These are phyloP conservation scores for Eimeria falciformis DNA, from an alignment of 169 alveolate genomes.

Conservation along the genomic window DNA sequence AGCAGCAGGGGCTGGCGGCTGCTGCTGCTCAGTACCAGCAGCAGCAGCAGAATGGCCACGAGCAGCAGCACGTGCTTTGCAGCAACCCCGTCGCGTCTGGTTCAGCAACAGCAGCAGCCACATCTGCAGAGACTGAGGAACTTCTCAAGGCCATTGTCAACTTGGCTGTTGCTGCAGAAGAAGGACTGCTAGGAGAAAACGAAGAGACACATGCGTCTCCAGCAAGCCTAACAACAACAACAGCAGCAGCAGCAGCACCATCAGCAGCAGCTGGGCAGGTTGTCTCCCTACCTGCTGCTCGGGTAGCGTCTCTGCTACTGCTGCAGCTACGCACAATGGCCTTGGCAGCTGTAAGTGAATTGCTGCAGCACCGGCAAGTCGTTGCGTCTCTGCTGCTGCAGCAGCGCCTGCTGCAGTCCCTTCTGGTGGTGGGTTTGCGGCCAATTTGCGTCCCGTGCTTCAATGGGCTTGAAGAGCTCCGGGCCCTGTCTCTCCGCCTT, in stretches of 20 bases:
- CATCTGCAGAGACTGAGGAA: constrained; percentile 40
- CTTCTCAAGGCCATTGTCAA: constrained; percentile 6
- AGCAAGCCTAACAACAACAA: background rate
- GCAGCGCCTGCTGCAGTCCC: constrained; percentile 66
- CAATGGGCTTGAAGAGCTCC: constrained; percentile 50
- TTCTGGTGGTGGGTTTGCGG: constrained; percentile 41
- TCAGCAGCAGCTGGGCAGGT: background rate
- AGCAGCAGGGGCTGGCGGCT: too few relatives aligned
- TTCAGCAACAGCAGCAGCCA: background rate
- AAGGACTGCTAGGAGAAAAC: constrained; percentile 17
- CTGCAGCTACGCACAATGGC: constrained; percentile 76
- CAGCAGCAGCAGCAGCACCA: background rate
- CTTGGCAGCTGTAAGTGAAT: constrained; percentile 75
- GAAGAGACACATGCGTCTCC: background rate
- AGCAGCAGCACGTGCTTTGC: constrained; percentile 1
- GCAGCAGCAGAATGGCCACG: background rate
- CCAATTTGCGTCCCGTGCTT: constrained; percentile 33
- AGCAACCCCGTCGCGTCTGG: background rate
- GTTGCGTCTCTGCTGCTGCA: constrained; percentile 63
- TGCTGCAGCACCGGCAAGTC: constrained; percentile 70
- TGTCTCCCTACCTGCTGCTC: constrained; percentile 19
- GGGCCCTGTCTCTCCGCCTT: constrained; percentile 67
- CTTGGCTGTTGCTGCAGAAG: constrained; percentile 26
- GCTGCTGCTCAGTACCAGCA: too few relatives aligned
- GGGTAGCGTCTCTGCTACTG: constrained; percentile 65